Percentiles rank a stretch among this genome's conserved stretches.
These are phyloP conservation scores for Chrysanthemum seticuspe DNA, from an alignment of 129 eudicot species.

Conservation along the genomic window DNA sequence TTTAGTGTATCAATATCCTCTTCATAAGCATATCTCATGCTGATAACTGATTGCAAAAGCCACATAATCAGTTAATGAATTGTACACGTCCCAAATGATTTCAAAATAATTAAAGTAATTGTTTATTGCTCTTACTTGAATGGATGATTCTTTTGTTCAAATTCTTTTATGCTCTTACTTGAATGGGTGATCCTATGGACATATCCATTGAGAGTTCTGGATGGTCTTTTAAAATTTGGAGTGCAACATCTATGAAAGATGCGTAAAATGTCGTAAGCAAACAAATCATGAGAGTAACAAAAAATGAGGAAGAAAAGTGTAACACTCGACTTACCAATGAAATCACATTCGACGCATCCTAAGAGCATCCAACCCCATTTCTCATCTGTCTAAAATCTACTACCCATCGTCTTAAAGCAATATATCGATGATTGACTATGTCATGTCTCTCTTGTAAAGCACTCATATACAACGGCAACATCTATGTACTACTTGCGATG, in stretches of 20 bases:
- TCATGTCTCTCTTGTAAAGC: slow-evolving; percentile 21
- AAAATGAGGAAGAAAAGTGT: neutral
- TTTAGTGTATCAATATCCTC: slow-evolving; percentile 2
- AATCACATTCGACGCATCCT: slow-evolving; percentile 14
- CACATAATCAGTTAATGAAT: neutral
- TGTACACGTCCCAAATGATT: too few species aligned
- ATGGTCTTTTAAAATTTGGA: slow-evolving; percentile 13
- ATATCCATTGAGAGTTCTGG: neutral
- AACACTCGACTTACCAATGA: slow-evolving; percentile 28
- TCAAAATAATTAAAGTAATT: too few species aligned
- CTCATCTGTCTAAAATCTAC: neutral
- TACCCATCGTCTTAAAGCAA: neutral
- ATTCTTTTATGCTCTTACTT: neutral
- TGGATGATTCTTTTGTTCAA: too few species aligned
- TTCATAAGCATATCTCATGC: neutral
- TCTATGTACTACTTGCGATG: slow-evolving; percentile 9
- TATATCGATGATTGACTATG: slow-evolving; percentile 21
- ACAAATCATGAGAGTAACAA: neutral
- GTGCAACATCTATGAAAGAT: slow-evolving; percentile 37
- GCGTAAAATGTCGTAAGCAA: too few species aligned
- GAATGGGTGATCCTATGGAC: neutral
- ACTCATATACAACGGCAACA: slow-evolving; percentile 32
- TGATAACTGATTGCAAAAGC: neutral
- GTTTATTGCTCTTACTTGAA: too few species aligned
- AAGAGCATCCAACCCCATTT: slow-evolving; percentile 20